Base-by-base conservation (phyloP, 805 yeast species). In the Jamesozyma rosinii region DNA sequence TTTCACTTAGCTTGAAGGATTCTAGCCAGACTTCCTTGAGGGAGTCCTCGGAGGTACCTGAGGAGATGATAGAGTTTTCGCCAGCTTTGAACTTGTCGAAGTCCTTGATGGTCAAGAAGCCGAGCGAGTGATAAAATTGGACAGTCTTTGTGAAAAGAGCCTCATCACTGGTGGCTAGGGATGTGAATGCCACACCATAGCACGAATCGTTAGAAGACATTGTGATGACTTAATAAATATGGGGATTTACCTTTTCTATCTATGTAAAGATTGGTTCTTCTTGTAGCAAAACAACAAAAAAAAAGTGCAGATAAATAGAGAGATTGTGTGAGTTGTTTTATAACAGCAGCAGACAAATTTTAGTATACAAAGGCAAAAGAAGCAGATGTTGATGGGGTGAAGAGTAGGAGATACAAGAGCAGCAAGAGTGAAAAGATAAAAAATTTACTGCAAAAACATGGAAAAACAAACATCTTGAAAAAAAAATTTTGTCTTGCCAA, bases 1-100 rank as follows among this genome's bases (percentile, higher is more conserved):
- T 76, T 59, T 42, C 86, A 68, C 65, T 76, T 72, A 58, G 65
- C 18, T 84, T 86, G 59, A 77, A 81, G 19, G 79, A 66, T 59
- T 81, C 84, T 38, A 83, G 58, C 94, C 94, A 83, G 24, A 76
- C 62, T 61, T 83, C 94, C 49, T 70, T 74, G 40, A 80, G 55
- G 0, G 89, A 81, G 49, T 81, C 86, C 44, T 67, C 69, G 8
- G 86, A 74, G 37, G 83, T 67, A 4, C 89, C 89, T 43, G 66
- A 62, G 47, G 69, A 66, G 43, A 56, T 61, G 15, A 55, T 20
- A 21, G 52, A 36, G 34, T 53, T 52, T 42, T 60, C 56, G 41
- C 61, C 62, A 38, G 57, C 55, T 39, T 63, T 55, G 58, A 67
- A 74, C 49, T 81, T 79, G 47, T 79, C 69, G 60, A 70, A 83